Base-by-base conservation (phyloP, 2,329 filamentous ascomycete species). In the Aspergillus flavus region DNA sequence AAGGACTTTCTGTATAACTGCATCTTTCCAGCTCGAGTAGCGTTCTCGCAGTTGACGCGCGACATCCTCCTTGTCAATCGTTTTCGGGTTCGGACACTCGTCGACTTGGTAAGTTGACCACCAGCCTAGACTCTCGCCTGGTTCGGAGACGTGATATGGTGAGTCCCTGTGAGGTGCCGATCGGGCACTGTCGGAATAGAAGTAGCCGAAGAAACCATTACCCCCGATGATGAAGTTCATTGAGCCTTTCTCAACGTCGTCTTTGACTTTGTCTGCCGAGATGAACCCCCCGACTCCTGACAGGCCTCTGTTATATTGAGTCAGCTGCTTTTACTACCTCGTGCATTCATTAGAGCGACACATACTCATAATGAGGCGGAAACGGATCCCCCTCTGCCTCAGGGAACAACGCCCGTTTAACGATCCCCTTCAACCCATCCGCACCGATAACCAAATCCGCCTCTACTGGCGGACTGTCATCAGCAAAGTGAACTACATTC, bases 171-270 rank as follows among this genome's bases (percentile, higher is more conserved):
- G 62, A 2, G 66, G 61, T 16, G 66, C 69, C 2, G 65, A 58
- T 11, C 58, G 10, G 4, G 69, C 63, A 46, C 71, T 75, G 9
- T 68, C 66, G 16, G 74, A 68, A 57, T 77, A 79, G 30, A 79
- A 78, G 67, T 84, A 84, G 1, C 83, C 83, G 65, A 85, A 84
- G 68, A 84, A 85, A 0, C 83, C 83, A 58, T 82, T 82, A 0
- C 78, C 74, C 1, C 83, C 82, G 61, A 83, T 83, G 0, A 79
- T 72, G 52, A 84, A 74, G 45, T 75, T 76, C 76, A 83, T 81
- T 1, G 73, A 72, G 6, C 76, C 77, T 21, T 73, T 62, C 12
- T 78, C 73, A 21, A 82, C 69, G 2, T 74, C 59, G 1, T 62
- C 53, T 41, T 68, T 67, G 19, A 78, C 61, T 45, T 72, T 65